Percentiles rank a stretch among this genome's conserved stretches.
Evolutionary conservation across 768 basidiomycete genomes (phyloP).

Genomic region (Tricholoma flavovirens): DNA sequence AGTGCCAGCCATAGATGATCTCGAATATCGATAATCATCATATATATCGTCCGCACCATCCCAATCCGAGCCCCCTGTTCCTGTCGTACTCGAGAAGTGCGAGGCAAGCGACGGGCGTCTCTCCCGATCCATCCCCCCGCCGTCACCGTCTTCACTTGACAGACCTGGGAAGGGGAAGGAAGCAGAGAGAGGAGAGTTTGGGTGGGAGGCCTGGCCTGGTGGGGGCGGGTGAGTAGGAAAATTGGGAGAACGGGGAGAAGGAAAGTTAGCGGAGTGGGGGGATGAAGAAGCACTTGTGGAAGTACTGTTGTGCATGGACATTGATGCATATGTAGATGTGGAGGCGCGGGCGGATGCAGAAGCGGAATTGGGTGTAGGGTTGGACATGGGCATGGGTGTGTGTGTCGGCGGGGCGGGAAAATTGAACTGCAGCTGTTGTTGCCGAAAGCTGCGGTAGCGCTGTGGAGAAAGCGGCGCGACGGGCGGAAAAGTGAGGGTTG

Average conservation of each 20-base stretch:
- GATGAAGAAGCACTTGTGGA: constrained; percentile 3
- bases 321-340: neutral
- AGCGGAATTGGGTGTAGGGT: neutral
- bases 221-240: constrained; percentile 11
- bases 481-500: constrained; percentile 13
- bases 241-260: constrained; percentile 8
- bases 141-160: neutral
- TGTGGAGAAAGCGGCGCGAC: constrained; percentile 16
- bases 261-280: constrained; percentile 7
- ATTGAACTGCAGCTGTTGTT: constrained; percentile 3
- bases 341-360: neutral
- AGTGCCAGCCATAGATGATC: constrained; percentile 44
- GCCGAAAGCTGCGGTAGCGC: constrained; percentile 2
- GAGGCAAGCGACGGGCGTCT: constrained; percentile 26
- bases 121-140: neutral
- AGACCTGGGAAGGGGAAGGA: neutral
- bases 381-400: constrained; percentile 1
- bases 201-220: constrained; percentile 7
- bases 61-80: constrained; percentile 41
- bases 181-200: neutral
- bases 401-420: constrained; percentile 11
- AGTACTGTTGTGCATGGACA: neutral
- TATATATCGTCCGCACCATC: constrained; percentile 72
- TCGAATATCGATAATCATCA: constrained; percentile 73
- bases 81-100: constrained; percentile 18